phyloP scores from a whole-genome alignment of 306 rosid genomes.

The Trifolium dubium region DNA sequence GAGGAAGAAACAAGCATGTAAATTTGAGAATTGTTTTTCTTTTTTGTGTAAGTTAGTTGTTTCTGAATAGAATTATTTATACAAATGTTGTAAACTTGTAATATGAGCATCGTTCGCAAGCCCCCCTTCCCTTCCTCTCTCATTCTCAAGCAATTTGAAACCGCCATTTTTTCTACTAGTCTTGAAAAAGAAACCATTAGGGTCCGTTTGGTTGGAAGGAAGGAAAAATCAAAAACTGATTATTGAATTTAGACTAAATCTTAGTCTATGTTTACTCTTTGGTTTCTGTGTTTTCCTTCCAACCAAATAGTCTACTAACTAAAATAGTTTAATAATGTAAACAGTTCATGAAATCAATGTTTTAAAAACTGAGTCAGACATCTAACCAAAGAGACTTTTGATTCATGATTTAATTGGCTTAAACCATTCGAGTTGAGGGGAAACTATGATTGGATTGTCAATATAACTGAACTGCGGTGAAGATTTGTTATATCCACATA shows the following conservation, averaged over 20 bases:
- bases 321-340: too few species aligned
- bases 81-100: slow-evolving; percentile 23
- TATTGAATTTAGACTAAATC: too few species aligned
- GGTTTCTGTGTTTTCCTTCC: too few species aligned
- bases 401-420: neutral
- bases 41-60: slow-evolving; percentile 49
- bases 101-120: slow-evolving; percentile 24
- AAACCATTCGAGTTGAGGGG: neutral
- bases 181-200: neutral
- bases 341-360: neutral
- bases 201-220: neutral
- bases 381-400: neutral
- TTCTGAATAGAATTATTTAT: slow-evolving; percentile 40
- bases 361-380: neutral
- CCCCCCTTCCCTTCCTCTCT: neutral
- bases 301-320: too few species aligned
- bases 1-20: slow-evolving; percentile 47
- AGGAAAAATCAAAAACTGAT: too few species aligned
- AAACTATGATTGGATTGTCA: too few species aligned
- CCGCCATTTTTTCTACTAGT: neutral
- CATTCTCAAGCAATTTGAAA: neutral
- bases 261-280: too few species aligned
- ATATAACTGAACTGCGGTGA: neutral
- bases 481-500: too few species aligned
- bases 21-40: slow-evolving; percentile 49